These are phyloP conservation scores for Silene latifolia DNA, from an alignment of 148 eudicot genomes.

Conservation along the genomic window DNA sequence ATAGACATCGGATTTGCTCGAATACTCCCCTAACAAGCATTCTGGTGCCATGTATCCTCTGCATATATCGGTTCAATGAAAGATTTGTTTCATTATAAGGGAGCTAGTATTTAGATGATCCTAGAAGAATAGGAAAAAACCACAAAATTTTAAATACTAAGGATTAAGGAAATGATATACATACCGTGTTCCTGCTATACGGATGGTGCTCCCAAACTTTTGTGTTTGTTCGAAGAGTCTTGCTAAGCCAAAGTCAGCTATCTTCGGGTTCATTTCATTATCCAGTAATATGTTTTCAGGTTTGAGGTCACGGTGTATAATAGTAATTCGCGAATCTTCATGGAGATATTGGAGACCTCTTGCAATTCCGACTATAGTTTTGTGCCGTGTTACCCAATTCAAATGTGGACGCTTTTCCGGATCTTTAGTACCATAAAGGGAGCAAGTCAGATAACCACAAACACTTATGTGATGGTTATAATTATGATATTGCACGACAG, in stretches of 20 bases:
- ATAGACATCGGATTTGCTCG: slow-evolving; percentile 43
- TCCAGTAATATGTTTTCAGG: slow-evolving; percentile 61
- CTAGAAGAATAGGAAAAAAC: too few species aligned
- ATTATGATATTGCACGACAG: too few species aligned
- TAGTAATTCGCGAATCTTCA: slow-evolving; percentile 22
- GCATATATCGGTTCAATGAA: too few species aligned
- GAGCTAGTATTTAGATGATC: too few species aligned
- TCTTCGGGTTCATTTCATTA: slow-evolving; percentile 45
- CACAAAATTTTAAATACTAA: too few species aligned
- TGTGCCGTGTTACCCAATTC: slow-evolving; percentile 24
- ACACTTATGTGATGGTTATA: too few species aligned
- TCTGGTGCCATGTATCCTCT: slow-evolving; percentile 31
- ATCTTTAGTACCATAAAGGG: not conserved
- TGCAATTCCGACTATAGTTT: slow-evolving; percentile 27
- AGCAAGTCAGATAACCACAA: too few species aligned
- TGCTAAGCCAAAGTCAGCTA: slow-evolving; percentile 70
- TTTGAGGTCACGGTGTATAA: slow-evolving; percentile 45
- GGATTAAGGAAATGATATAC: not conserved
- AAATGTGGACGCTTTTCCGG: slow-evolving; percentile 1
- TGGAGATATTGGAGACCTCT: slow-evolving; percentile 33
- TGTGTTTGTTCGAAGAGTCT: slow-evolving; percentile 46
- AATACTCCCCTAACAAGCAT: slow-evolving; percentile 31
- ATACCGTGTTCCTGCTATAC: slow-evolving; percentile 23
- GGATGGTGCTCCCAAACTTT: slow-evolving; percentile 51
- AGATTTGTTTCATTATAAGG: too few species aligned